Percentiles rank a stretch among this genome's conserved stretches.
These are phyloP conservation scores for Fraxinus pennsylvanica DNA, from an alignment of 257 asterid genomes.

Conservation along the genomic window DNA sequence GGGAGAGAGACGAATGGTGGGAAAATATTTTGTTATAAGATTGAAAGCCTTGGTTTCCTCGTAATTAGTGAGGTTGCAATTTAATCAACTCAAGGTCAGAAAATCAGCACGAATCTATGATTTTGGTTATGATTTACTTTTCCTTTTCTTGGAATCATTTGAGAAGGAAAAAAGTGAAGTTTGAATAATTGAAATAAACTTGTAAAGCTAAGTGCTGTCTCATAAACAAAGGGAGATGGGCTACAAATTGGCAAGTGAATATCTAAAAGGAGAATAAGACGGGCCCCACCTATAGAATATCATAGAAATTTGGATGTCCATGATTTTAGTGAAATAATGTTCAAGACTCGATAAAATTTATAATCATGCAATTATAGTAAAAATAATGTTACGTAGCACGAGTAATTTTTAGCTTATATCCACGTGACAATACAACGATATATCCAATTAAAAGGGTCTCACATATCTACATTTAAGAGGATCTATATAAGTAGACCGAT, in stretches of 20 bases:
- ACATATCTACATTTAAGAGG: no score
- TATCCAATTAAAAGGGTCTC: no score
- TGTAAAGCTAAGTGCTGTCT: slow-evolving; percentile 24
- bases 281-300: no score
- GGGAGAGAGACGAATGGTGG: no score
- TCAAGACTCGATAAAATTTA: no score
- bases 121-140: background rate
- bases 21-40: background rate
- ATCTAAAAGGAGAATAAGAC: background rate
- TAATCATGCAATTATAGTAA: no score
- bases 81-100: background rate
- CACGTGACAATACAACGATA: no score
- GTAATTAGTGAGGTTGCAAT: background rate
- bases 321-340: no score
- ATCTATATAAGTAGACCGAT: no score
- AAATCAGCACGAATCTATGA: background rate
- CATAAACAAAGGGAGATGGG: slow-evolving; percentile 19
- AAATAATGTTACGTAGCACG: no score
- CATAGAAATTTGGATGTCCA: no score
- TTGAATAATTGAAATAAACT: slow-evolving; percentile 15
- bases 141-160: slow-evolving; percentile 12
- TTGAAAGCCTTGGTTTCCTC: background rate
- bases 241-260: slow-evolving; percentile 23
- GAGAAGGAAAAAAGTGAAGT: slow-evolving; percentile 13
- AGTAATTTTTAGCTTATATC: no score